Conservation (phyloP, 768 basidiomycete species). For the Mycena maculata region DNA sequence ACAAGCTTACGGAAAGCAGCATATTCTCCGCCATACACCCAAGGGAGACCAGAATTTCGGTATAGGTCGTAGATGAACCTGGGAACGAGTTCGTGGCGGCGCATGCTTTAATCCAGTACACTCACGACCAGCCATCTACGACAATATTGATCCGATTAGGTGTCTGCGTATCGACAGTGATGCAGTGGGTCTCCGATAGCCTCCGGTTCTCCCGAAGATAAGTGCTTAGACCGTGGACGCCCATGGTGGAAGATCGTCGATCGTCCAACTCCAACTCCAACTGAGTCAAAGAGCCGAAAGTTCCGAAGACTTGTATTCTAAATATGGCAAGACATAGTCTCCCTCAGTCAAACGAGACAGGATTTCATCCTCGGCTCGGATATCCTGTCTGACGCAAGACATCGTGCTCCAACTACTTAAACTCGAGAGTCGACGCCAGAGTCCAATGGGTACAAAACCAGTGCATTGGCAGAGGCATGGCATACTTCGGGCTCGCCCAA, state of each 20-base stretch:
- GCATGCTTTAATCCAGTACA: slow-evolving; percentile 36
- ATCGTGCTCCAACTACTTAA: too few relatives aligned
- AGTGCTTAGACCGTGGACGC: slow-evolving; percentile 64
- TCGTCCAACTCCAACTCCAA: neutral
- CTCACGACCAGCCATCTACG: slow-evolving; percentile 91
- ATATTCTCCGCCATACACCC: slow-evolving; percentile 92
- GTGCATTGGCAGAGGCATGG: neutral
- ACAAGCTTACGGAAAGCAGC: slow-evolving; percentile 63
- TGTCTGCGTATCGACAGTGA: slow-evolving; percentile 36
- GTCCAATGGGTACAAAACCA: neutral
- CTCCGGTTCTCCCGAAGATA: slow-evolving; percentile 62
- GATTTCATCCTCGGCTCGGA: too few relatives aligned
- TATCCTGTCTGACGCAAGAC: too few relatives aligned
- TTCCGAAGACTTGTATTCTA: neutral
- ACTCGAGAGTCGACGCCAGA: too few relatives aligned
- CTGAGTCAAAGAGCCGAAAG: neutral
- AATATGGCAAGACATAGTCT: neutral
- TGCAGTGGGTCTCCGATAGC: slow-evolving; percentile 49
- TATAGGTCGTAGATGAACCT: slow-evolving; percentile 85
- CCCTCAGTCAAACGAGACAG: neutral
- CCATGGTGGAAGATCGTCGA: slow-evolving; percentile 48
- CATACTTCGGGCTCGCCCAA: neutral
- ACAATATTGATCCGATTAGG: slow-evolving; percentile 60
- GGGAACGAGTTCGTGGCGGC: slow-evolving; percentile 22
- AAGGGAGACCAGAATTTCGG: slow-evolving; percentile 70